Conservation (phyloP, 768 basidiomycete genomes). For the Lenzites betulinus region DNA sequence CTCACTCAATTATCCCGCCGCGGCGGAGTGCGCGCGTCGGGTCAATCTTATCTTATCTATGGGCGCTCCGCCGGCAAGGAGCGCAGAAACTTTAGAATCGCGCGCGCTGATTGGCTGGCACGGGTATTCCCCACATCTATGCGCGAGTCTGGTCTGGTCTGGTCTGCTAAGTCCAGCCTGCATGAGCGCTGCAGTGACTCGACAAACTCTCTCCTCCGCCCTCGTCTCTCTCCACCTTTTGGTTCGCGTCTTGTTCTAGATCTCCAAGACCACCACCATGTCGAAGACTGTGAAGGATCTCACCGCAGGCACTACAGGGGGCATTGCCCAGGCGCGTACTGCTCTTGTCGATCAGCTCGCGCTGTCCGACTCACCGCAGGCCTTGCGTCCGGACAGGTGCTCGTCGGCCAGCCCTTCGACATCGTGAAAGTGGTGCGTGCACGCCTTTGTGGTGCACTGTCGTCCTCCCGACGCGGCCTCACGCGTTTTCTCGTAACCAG, state of each 20-base stretch:
- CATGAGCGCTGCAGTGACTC: constrained; percentile 16
- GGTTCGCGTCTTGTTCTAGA: not conserved
- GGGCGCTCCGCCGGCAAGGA: not conserved
- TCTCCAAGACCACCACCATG: constrained; percentile 27
- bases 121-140: constrained; percentile 9
- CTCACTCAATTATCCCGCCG: not conserved
- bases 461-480: constrained; percentile 10
- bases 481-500: constrained; percentile 41
- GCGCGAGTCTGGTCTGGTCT: constrained; percentile 9
- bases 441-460: constrained; percentile 4
- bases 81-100: constrained; percentile 19
- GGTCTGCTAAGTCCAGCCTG: not conserved
- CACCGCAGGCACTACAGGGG: constrained; percentile 88
- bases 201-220: constrained; percentile 10
- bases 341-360: not conserved
- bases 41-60: constrained; percentile 32
- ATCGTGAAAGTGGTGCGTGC: constrained; percentile 90
- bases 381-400: constrained; percentile 49
- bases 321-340: constrained; percentile 73
- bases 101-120: constrained; percentile 23
- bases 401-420: constrained; percentile 94
- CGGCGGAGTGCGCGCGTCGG: not conserved
- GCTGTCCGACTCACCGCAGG: constrained; percentile 14
- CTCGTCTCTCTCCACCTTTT: not conserved
- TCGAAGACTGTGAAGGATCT: constrained; percentile 82